These are phyloP conservation scores for Lachnellula cervina DNA, from an alignment of 2,329 filamentous ascomycete genomes.

Conservation along the genomic window DNA sequence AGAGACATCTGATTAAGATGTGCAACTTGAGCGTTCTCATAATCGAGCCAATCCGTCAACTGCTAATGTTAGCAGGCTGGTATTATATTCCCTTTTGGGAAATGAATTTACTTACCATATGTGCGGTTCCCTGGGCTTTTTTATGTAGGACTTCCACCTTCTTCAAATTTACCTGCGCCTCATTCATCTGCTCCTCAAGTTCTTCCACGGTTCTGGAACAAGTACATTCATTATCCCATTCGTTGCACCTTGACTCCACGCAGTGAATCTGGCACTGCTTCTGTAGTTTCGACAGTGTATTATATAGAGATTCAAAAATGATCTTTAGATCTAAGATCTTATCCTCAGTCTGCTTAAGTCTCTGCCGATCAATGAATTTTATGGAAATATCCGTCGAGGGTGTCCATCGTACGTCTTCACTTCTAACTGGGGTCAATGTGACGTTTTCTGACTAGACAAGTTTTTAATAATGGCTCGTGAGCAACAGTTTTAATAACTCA, in stretches of 20 bases:
- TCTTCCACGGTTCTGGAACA: conserved; percentile 7
- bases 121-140: conserved; percentile 7
- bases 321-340: conserved; percentile 12
- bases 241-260: not conserved
- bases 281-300: conserved; percentile 9
- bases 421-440: conserved; percentile 1
- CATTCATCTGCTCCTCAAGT: conserved; percentile 12
- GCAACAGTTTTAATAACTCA: not conserved
- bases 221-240: conserved; percentile 4
- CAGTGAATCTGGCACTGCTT: conserved; percentile 5
- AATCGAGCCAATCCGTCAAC: conserved; percentile 13
- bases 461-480: not conserved
- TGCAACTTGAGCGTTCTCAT: conserved; percentile 15
- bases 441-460: conserved; percentile 5
- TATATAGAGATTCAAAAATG: conserved; percentile 10
- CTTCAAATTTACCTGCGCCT: conserved; percentile 4
- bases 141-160: conserved; percentile 10
- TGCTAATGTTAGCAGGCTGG: not conserved
- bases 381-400: conserved; percentile 4
- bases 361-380: conserved; percentile 15
- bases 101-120: conserved; percentile 5
- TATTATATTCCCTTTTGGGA: not conserved
- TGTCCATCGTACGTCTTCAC: not conserved
- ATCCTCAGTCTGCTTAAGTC: conserved; percentile 14
- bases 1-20: conserved; percentile 7